These are phyloP conservation scores for Saitozyma sp. DNA, from an alignment of 768 basidiomycete genomes.

Conservation along the genomic window DNA sequence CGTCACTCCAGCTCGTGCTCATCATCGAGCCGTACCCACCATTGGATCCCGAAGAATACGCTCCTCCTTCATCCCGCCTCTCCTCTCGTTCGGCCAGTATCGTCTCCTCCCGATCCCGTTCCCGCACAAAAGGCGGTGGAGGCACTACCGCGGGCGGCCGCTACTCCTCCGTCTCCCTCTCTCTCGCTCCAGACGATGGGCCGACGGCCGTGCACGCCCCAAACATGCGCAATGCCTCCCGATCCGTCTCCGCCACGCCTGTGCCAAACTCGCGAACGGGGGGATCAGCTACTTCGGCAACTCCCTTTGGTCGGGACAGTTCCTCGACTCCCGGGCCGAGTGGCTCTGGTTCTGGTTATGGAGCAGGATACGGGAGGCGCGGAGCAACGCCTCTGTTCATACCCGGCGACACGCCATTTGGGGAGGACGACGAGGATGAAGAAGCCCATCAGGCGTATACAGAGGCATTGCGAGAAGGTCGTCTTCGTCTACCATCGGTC, in stretches of 20 bases:
- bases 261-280: slow-evolving; percentile 43
- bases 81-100: slow-evolving; percentile 44
- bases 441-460: slow-evolving; percentile 44
- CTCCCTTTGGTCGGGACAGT: slow-evolving; percentile 23
- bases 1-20: slow-evolving; percentile 49
- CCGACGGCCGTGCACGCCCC: slow-evolving; percentile 1
- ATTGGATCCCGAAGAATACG: slow-evolving; percentile 31
- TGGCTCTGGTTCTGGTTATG: neutral
- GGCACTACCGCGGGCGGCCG: slow-evolving; percentile 11
- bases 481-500: slow-evolving; percentile 33
- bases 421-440: slow-evolving; percentile 47
- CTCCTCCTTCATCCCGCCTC: slow-evolving; percentile 42
- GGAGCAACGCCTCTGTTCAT: slow-evolving; percentile 41
- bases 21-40: slow-evolving; percentile 52
- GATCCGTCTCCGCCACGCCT: slow-evolving; percentile 32
- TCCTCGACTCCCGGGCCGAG: slow-evolving; percentile 26
- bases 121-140: slow-evolving; percentile 31
- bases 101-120: slow-evolving; percentile 34
- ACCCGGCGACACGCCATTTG: slow-evolving; percentile 43
- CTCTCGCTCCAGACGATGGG: slow-evolving; percentile 14
- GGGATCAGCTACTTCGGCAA: slow-evolving; percentile 25
- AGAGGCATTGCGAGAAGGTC: slow-evolving; percentile 35
- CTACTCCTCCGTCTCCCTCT: slow-evolving; percentile 28
- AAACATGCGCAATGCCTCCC: slow-evolving; percentile 40
- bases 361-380: slow-evolving; percentile 7